Conservation (phyloP, 2,329 filamentous ascomycete genomes). For the Colletotrichum siamense region DNA sequence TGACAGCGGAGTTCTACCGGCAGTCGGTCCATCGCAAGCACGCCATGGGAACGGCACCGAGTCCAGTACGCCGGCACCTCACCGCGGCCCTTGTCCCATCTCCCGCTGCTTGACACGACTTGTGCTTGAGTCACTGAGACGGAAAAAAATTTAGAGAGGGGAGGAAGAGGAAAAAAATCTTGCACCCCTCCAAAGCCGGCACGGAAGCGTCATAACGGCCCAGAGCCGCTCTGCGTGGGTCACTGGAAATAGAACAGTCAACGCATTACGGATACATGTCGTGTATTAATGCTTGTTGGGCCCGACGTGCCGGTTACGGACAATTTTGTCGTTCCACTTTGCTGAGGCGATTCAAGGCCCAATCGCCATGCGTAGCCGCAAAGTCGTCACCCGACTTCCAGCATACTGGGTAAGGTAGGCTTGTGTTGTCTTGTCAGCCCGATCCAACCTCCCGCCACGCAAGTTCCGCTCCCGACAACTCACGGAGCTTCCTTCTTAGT, state of each 20-base stretch:
- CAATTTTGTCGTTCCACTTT: neutral
- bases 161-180: neutral
- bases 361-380: neutral
- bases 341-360: neutral
- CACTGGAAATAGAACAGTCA: neutral
- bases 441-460: neutral
- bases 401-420: neutral
- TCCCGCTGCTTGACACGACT: neutral
- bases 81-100: neutral
- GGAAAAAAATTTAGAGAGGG: neutral
- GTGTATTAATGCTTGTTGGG: neutral
- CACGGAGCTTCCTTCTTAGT: constrained; percentile 18
- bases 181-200: neutral
- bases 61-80: neutral
- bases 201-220: neutral
- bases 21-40: neutral
- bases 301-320: neutral
- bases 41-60: neutral
- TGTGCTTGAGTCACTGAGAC: neutral
- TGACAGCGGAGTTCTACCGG: neutral
- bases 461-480: neutral
- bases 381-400: neutral
- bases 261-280: neutral
- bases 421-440: neutral
- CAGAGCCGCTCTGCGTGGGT: neutral